phyloP scores from a whole-genome alignment of 768 basidiomycete genomes.

The Kondoa subrosea region DNA sequence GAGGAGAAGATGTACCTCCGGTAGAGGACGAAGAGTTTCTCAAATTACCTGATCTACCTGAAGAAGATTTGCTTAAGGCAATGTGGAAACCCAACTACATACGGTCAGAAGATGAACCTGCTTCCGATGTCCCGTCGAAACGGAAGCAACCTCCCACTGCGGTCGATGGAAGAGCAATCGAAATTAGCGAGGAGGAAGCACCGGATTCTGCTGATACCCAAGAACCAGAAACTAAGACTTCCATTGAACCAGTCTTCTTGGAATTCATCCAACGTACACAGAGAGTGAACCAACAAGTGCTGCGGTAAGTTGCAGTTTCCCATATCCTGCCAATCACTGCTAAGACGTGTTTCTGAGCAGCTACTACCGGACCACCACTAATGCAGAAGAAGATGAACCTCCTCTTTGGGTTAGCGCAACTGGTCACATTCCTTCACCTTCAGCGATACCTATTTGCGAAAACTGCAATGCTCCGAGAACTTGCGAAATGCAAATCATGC shows the following conservation, averaged over 20 bases:
- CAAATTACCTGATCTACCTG: constrained; percentile 8
- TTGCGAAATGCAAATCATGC: constrained; percentile 12
- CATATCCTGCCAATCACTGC: not conserved
- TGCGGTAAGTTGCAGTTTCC: constrained; percentile 19
- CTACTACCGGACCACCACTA: constrained; percentile 9
- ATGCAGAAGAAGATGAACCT: constrained; percentile 1
- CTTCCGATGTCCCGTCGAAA: not conserved
- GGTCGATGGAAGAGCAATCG: constrained; percentile 1
- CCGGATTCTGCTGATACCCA: constrained; percentile 17
- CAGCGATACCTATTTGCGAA: constrained; percentile 4
- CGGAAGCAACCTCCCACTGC: constrained; percentile 3
- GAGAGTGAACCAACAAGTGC: constrained; percentile 25
- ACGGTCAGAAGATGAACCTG: not conserved
- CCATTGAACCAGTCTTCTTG: constrained; percentile 24
- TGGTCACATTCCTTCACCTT: not conserved
- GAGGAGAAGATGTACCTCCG: not conserved
- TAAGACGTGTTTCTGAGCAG: not conserved
- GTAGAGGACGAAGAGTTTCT: too few species aligned
- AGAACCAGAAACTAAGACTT: constrained; percentile 20
- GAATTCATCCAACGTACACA: constrained; percentile 25
- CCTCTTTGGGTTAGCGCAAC: constrained; percentile 13
- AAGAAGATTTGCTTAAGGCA: constrained; percentile 7
- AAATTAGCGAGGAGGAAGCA: constrained; percentile 9
- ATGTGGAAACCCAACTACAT: too few species aligned
- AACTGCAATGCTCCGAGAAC: constrained; percentile 1